phyloP scores from a whole-genome alignment of 352 stramenopile genomes.

The Globisporangium sylvaticum region DNA sequence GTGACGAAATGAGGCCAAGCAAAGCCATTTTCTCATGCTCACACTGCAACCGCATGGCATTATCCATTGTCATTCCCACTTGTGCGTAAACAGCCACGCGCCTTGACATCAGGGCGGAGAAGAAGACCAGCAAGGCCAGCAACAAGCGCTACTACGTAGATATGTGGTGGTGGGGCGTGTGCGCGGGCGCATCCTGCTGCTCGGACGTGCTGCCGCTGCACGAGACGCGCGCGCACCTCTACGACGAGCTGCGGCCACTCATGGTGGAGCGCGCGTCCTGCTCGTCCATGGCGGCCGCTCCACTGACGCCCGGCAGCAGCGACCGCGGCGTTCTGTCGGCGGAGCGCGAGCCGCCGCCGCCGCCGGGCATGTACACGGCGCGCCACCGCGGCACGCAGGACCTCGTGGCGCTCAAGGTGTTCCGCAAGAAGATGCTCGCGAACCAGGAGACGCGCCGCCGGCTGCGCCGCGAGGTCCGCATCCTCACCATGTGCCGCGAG shows the following conservation, averaged over 20 bases:
- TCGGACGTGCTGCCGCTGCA: constrained; percentile 33
- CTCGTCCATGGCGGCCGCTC: neutral
- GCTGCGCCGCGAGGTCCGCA: constrained; percentile 65
- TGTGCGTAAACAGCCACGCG: constrained; percentile 1
- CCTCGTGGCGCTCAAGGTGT: constrained; percentile 69
- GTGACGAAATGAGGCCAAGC: neutral
- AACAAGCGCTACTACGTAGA: neutral
- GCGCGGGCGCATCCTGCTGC: constrained; percentile 47
- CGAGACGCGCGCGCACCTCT: constrained; percentile 27
- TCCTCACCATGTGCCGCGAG: constrained; percentile 40
- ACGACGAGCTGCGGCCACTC: constrained; percentile 48
- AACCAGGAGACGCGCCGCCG: constrained; percentile 38
- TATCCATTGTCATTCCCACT: neutral
- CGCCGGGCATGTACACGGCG: constrained; percentile 60
- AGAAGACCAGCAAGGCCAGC: neutral
- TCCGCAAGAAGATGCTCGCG: constrained; percentile 45
- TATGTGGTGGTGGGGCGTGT: constrained; percentile 70
- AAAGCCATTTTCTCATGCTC: neutral
- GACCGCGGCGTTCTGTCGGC: neutral
- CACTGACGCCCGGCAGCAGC: neutral
- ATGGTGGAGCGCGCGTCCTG: constrained; percentile 19
- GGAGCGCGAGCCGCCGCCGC: neutral
- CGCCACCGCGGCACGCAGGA: constrained; percentile 54
- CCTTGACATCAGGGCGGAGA: neutral
- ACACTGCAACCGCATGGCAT: neutral